Evolutionary conservation across 495 filamentous ascomycete species (phyloP).

Genomic region (Parmelia sp.): DNA sequence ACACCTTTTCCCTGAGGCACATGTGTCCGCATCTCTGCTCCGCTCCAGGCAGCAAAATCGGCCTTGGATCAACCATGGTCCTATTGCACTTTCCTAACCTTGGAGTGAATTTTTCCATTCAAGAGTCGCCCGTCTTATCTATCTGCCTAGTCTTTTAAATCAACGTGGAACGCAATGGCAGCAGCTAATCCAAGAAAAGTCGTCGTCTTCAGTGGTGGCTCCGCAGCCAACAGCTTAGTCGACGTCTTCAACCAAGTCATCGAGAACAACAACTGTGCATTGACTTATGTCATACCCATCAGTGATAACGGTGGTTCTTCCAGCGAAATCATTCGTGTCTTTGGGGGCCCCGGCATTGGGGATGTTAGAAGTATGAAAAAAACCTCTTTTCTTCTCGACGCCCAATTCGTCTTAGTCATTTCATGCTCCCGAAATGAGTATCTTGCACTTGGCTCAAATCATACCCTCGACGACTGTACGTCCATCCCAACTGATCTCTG

Average conservation of each 20-base stretch:
- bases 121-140: no score
- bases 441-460: neutral
- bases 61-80: neutral
- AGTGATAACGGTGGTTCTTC: slow-evolving; percentile 92
- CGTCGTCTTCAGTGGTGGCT: slow-evolving; percentile 82
- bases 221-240: slow-evolving; percentile 87
- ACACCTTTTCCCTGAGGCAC: neutral
- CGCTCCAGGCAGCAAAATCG: neutral
- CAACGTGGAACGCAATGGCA: slow-evolving; percentile 10
- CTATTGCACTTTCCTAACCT: neutral
- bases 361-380: slow-evolving; percentile 72
- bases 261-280: slow-evolving; percentile 59
- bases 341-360: slow-evolving; percentile 89
- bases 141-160: neutral
- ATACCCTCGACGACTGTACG: no score
- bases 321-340: slow-evolving; percentile 84
- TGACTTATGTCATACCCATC: slow-evolving; percentile 87
- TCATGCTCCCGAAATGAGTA: no score
- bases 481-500: neutral
- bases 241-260: slow-evolving; percentile 77
- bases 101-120: no score
- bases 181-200: slow-evolving; percentile 49
- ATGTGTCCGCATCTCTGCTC: slow-evolving; percentile 1
- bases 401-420: no score
- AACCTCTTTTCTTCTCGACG: slow-evolving; percentile 3